A percentile compares a stretch with the other conserved stretches of the same genome.
Conservation (phyloP, 176 grass and related monocot genomes). For the Oryza punctata region DNA sequence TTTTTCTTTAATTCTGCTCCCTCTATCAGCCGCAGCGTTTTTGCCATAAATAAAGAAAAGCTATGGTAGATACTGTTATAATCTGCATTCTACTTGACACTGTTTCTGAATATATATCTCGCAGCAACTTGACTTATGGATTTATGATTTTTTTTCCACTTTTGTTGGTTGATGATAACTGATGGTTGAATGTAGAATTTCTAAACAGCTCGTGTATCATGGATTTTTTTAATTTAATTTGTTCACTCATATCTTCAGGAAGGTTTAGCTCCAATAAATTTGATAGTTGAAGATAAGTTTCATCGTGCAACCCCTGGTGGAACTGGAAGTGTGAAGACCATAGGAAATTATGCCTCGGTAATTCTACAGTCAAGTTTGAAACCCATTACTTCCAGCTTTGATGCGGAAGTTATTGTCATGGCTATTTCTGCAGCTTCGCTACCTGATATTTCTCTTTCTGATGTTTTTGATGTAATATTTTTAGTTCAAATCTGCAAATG, state of each 20-base stretch:
- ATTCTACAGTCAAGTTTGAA: constrained; percentile 35
- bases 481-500: constrained; percentile 20
- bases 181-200: neutral
- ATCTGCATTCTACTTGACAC: neutral
- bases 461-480: constrained; percentile 17
- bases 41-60: constrained; percentile 1
- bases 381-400: constrained; percentile 5
- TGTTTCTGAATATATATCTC: neutral
- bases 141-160: neutral
- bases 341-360: constrained; percentile 98
- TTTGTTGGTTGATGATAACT: constrained; percentile 8
- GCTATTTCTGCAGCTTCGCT: neutral
- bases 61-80: constrained; percentile 2
- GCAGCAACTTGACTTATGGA: constrained; percentile 7
- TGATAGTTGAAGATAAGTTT: constrained; percentile 86
- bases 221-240: neutral
- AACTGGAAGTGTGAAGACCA: constrained; percentile 90
- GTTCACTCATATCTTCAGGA: constrained; percentile 52
- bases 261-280: constrained; percentile 93
- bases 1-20: neutral
- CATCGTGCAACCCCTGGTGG: constrained; percentile 90
- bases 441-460: constrained; percentile 7
- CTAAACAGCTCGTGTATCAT: neutral
- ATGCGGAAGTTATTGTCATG: neutral
- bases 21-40: neutral